These are phyloP conservation scores for Apiospora kogelbergensis DNA, from an alignment of 2,329 filamentous ascomycete genomes.

Conservation along the genomic window DNA sequence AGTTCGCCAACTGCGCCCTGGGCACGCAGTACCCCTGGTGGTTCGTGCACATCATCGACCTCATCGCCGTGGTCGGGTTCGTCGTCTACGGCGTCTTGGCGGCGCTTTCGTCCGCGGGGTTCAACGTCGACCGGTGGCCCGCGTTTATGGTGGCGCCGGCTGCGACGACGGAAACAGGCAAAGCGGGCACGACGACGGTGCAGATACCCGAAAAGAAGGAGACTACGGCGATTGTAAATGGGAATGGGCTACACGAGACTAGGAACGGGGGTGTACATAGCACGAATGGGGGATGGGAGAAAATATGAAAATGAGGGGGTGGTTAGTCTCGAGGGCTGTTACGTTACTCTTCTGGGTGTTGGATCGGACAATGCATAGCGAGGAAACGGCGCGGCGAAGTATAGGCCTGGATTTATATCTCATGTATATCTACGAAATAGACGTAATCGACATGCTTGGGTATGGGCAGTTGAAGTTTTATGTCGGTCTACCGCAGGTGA, in stretches of 20 bases:
- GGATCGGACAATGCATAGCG: background rate
- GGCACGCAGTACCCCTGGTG: slow-evolving; percentile 95
- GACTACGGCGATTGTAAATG: background rate
- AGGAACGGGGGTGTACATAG: background rate
- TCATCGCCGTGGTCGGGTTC: slow-evolving; percentile 42
- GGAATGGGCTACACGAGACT: background rate
- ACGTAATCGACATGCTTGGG: background rate
- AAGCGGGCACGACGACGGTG: background rate
- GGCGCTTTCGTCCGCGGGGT: slow-evolving; percentile 1
- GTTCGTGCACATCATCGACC: slow-evolving; percentile 75
- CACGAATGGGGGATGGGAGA: background rate
- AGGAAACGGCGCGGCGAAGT: background rate
- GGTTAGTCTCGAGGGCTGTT: background rate
- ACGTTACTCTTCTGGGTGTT: background rate
- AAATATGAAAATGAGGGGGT: background rate
- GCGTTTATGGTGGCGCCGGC: background rate
- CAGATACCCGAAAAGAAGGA: background rate
- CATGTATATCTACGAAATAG: slow-evolving; percentile 1
- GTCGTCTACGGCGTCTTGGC: slow-evolving; percentile 26
- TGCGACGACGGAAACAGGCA: background rate
- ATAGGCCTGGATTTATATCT: background rate
- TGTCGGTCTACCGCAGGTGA: too few species aligned
- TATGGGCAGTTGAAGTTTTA: background rate
- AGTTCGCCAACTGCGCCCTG: slow-evolving; percentile 75
- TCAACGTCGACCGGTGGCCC: slow-evolving; percentile 13